A percentile compares a stretch with the other conserved stretches of the same genome.
Evolutionary conservation across 2,329 filamentous ascomycete genomes (phyloP).

Genomic region (Colletotrichum gigasporum): DNA sequence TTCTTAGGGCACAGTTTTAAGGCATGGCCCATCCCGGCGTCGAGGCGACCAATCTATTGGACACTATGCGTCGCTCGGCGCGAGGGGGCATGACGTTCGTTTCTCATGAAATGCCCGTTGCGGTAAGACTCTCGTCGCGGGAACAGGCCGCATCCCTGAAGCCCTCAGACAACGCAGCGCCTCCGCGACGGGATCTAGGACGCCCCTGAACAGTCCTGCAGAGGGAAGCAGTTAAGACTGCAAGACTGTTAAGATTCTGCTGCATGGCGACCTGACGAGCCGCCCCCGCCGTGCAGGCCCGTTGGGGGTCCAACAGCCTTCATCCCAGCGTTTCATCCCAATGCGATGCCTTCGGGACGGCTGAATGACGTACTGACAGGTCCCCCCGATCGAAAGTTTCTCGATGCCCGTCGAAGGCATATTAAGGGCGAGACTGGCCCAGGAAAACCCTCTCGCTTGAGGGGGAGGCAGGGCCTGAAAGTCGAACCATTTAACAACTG

Average conservation of each 20-base stretch:
- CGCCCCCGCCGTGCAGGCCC: too few relatives aligned
- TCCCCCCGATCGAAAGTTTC: conserved; percentile 17
- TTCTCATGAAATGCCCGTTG: conserved; percentile 29
- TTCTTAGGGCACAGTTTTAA: not conserved
- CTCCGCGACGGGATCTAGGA: not conserved
- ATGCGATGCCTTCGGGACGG: conserved; percentile 9
- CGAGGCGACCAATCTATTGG: not conserved
- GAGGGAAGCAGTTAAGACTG: too few relatives aligned
- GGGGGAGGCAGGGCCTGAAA: too few relatives aligned
- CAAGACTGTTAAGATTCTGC: too few relatives aligned
- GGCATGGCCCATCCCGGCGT: not conserved
- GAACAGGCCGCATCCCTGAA: conserved; percentile 10
- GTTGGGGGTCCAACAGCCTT: conserved; percentile 15
- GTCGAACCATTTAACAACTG: not conserved
- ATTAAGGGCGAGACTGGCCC: conserved; percentile 18
- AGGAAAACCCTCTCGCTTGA: too few relatives aligned
- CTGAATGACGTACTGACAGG: conserved; percentile 30
- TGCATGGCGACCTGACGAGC: too few relatives aligned
- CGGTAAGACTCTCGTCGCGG: conserved; percentile 20
- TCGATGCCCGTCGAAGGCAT: conserved; percentile 16
- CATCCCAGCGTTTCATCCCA: conserved; percentile 31
- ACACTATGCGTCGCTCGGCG: conserved; percentile 10
- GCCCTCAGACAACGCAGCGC: conserved; percentile 16
- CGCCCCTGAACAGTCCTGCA: too few relatives aligned
- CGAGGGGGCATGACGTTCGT: conserved; percentile 27